Percentiles rank a stretch among this genome's conserved stretches.
These are phyloP conservation scores for Royoungia palumana DNA, from an alignment of 768 basidiomycete species.

Conservation along the genomic window DNA sequence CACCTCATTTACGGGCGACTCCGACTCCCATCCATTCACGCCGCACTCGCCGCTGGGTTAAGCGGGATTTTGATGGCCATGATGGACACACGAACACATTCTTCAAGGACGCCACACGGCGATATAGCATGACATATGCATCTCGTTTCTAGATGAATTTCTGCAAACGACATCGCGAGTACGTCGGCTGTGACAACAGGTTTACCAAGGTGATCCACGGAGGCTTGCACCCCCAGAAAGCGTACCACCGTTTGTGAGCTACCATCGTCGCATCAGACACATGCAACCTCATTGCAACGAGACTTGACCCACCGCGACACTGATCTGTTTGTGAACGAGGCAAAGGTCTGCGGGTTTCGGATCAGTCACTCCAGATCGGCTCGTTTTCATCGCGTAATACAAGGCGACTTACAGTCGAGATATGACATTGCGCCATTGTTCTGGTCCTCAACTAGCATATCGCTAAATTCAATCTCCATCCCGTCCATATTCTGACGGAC, in stretches of 20 bases:
- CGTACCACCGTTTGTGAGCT: conserved; percentile 33
- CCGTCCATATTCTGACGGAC: conserved; percentile 93
- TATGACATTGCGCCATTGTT: conserved; percentile 96
- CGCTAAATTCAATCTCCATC: conserved; percentile 91
- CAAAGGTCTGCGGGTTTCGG: conserved; percentile 25
- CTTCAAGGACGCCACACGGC: background rate
- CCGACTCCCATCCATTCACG: background rate
- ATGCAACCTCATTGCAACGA: background rate
- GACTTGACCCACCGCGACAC: conserved; percentile 21
- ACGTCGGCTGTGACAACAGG: conserved; percentile 7
- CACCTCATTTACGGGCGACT: background rate
- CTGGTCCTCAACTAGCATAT: conserved; percentile 95
- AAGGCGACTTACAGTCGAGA: conserved; percentile 66
- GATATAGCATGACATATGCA: background rate
- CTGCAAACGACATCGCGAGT: conserved; percentile 3
- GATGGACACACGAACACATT: background rate
- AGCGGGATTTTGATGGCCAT: background rate
- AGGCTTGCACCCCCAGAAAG: conserved; percentile 23
- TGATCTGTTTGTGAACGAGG: conserved; percentile 34
- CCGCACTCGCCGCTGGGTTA: background rate
- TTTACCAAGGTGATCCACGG: conserved; percentile 35
- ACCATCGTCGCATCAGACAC: conserved; percentile 1
- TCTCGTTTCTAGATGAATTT: conserved; percentile 1
- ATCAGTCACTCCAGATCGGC: background rate
- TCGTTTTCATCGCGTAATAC: background rate